Conservation (phyloP, 2,329 filamentous ascomycete genomes). For the Neonectria sp. region DNA sequence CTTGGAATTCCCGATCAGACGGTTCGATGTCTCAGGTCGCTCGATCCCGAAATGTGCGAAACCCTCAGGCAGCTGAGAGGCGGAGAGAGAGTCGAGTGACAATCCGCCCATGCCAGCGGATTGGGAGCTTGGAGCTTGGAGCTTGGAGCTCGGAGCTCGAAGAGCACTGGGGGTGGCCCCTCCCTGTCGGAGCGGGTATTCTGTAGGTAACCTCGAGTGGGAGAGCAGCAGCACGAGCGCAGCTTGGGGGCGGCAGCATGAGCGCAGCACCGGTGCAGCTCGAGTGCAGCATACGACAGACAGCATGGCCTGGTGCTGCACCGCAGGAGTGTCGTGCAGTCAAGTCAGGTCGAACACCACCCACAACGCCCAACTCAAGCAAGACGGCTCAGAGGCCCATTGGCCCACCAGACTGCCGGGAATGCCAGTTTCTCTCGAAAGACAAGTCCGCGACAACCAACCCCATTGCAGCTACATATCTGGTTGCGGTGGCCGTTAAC, state of each 20-base stretch:
- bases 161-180: slow-evolving; percentile 16
- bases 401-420: slow-evolving; percentile 34
- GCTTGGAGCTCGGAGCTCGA: not conserved
- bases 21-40: slow-evolving; percentile 27
- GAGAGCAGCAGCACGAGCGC: not conserved
- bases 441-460: not conserved
- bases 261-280: slow-evolving; percentile 6
- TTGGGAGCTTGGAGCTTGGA: not conserved
- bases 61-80: not conserved
- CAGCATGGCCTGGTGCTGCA: slow-evolving; percentile 26
- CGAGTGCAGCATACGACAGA: slow-evolving; percentile 13
- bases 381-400: slow-evolving; percentile 7
- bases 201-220: slow-evolving; percentile 1
- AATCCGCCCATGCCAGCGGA: slow-evolving; percentile 1
- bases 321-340: slow-evolving; percentile 31
- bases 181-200: slow-evolving; percentile 18
- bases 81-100: not conserved
- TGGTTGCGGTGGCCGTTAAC: not conserved
- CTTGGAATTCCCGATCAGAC: slow-evolving; percentile 20
- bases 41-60: slow-evolving; percentile 1
- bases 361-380: slow-evolving; percentile 4
- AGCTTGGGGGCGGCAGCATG: not conserved
- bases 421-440: slow-evolving; percentile 13
- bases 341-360: slow-evolving; percentile 24
- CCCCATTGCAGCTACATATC: not conserved